Evolutionary conservation across 1,284 basidiomycete species (phyloP).

Genomic region (Leccinum laetum): DNA sequence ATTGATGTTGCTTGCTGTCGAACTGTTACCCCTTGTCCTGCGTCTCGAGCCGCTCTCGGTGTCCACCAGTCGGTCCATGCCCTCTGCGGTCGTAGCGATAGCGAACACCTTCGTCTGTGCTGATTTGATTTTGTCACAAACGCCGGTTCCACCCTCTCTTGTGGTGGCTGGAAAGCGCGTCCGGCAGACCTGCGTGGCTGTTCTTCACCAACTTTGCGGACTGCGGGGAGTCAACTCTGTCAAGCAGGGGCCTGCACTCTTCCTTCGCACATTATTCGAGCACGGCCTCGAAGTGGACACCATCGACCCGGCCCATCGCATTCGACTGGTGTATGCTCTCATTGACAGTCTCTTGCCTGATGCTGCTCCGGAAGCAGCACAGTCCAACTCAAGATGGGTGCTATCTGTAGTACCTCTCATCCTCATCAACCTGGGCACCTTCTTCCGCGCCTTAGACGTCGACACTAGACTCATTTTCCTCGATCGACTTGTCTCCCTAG

Average conservation of each 20-base stretch:
- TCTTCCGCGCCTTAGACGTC: constrained; percentile 56
- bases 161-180: constrained; percentile 22
- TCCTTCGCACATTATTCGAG: constrained; percentile 56
- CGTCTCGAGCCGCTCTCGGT: constrained; percentile 47
- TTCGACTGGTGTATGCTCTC: constrained; percentile 55
- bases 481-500: constrained; percentile 55
- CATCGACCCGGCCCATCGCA: constrained; percentile 54
- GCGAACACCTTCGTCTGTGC: constrained; percentile 59
- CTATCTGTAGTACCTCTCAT: constrained; percentile 55
- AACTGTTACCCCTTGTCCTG: constrained; percentile 52
- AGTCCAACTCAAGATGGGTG: constrained; percentile 45
- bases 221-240: constrained; percentile 37
- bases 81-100: constrained; percentile 41
- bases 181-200: constrained; percentile 49
- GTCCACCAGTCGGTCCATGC: constrained; percentile 49
- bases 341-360: constrained; percentile 57
- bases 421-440: constrained; percentile 51
- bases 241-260: constrained; percentile 41
- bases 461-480: constrained; percentile 55
- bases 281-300: constrained; percentile 39
- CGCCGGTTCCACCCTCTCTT: constrained; percentile 19
- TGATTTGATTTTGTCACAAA: constrained; percentile 43
- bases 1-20: constrained; percentile 52
- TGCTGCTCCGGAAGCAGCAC: constrained; percentile 23
- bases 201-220: constrained; percentile 44